A percentile compares a stretch with the other conserved stretches of the same genome.
Evolutionary conservation across 179 eudicot genomes (phyloP).

Genomic region (Camellia oleifera): DNA sequence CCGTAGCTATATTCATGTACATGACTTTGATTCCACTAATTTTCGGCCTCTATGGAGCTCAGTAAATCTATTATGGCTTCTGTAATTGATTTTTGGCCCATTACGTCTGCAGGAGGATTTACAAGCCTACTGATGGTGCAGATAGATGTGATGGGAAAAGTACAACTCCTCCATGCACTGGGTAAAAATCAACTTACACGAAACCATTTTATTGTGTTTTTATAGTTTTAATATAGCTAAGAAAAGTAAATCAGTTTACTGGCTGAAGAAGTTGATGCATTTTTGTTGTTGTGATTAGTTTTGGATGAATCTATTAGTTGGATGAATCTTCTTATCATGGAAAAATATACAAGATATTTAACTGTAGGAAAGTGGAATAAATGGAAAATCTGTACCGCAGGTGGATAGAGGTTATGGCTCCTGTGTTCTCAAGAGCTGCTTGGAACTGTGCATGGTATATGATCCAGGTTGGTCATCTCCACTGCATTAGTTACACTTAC

Average conservation of each 20-base stretch:
- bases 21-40: not conserved
- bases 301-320: not conserved
- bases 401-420: slow-evolving; percentile 99
- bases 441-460: slow-evolving; percentile 97
- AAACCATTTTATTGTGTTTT: not conserved
- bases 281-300: not conserved
- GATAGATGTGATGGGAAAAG: slow-evolving; percentile 58
- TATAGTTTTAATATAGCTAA: not conserved
- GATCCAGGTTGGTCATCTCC: slow-evolving; percentile 65
- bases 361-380: not conserved
- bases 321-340: not conserved
- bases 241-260: not conserved
- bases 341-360: not conserved
- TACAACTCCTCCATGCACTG: slow-evolving; percentile 83
- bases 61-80: not conserved
- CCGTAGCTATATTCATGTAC: not conserved
- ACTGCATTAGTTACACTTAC: not conserved
- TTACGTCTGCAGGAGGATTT: slow-evolving; percentile 54
- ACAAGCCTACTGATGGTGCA: slow-evolving; percentile 46
- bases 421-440: slow-evolving; percentile 84
- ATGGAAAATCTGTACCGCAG: slow-evolving; percentile 31
- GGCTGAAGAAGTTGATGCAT: not conserved
- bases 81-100: slow-evolving; percentile 3
- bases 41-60: not conserved
- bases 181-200: slow-evolving; percentile 39